Evolutionary conservation across 768 basidiomycete species (phyloP).

Genomic region (Psilocybe sp.): DNA sequence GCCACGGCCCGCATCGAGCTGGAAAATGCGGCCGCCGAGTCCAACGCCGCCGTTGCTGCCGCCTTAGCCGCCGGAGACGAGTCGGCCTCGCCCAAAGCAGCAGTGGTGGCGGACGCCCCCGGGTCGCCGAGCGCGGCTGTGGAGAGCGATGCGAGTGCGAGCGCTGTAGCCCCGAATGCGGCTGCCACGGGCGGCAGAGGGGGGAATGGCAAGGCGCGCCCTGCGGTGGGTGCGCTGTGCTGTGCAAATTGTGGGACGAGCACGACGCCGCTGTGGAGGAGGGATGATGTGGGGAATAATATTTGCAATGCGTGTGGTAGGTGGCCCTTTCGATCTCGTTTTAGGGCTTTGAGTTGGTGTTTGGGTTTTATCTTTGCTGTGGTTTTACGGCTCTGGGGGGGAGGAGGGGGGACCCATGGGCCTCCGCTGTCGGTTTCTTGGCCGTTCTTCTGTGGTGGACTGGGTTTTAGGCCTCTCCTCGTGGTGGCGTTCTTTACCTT

Average conservation of each 20-base stretch:
- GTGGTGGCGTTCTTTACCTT: slow-evolving; percentile 16
- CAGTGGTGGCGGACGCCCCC: background rate
- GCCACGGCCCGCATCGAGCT: slow-evolving; percentile 39
- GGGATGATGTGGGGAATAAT: slow-evolving; percentile 89
- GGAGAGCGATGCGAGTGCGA: slow-evolving; percentile 29
- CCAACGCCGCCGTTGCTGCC: slow-evolving; percentile 12
- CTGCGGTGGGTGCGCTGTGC: slow-evolving; percentile 67
- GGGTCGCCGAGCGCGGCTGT: slow-evolving; percentile 21
- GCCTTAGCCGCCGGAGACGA: slow-evolving; percentile 3
- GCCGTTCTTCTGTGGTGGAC: no score
- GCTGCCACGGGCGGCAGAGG: slow-evolving; percentile 21
- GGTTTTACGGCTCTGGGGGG: no score
- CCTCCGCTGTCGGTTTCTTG: no score
- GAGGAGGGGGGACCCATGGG: no score
- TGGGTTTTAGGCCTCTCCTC: background rate
- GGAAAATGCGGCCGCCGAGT: slow-evolving; percentile 28
- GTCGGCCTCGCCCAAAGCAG: background rate
- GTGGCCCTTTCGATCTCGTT: slow-evolving; percentile 34
- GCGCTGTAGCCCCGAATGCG: slow-evolving; percentile 17
- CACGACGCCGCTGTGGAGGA: slow-evolving; percentile 86
- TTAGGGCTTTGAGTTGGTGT: background rate
- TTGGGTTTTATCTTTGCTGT: no score
- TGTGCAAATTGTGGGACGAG: slow-evolving; percentile 90
- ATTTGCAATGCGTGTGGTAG: slow-evolving; percentile 94
- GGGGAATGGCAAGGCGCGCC: slow-evolving; percentile 30